These are phyloP conservation scores for Lathyrus sativus DNA, from an alignment of 306 rosid species.

Conservation along the genomic window DNA sequence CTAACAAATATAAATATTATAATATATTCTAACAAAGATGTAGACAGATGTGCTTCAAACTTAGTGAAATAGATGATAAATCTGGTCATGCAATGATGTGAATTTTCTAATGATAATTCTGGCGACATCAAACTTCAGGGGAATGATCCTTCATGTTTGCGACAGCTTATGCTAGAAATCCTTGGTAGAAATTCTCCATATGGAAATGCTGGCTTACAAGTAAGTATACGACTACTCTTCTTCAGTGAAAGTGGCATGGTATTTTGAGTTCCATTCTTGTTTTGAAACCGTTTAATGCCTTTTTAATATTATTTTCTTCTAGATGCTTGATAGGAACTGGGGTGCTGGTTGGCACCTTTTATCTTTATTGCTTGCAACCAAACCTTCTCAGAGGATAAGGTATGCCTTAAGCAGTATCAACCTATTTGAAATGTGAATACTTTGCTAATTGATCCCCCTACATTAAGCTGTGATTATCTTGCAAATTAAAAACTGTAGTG, in stretches of 20 bases:
- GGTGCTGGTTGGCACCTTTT: slow-evolving; percentile 99
- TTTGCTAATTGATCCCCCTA: slow-evolving; percentile 31
- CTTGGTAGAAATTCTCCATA: slow-evolving; percentile 62
- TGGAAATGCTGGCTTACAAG: slow-evolving; percentile 86
- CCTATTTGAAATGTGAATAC: slow-evolving; percentile 34
- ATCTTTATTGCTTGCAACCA: slow-evolving; percentile 77
- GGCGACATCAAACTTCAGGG: slow-evolving; percentile 65
- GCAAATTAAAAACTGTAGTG: slow-evolving; percentile 14
- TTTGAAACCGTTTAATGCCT: slow-evolving; percentile 32
- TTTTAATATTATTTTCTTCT: slow-evolving; percentile 39
- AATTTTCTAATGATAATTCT: slow-evolving; percentile 33
- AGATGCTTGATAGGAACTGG: slow-evolving; percentile 99
- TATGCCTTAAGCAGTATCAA: slow-evolving; percentile 33
- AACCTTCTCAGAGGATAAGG: slow-evolving; percentile 85
- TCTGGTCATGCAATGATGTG: slow-evolving; percentile 12
- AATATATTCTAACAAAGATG: slow-evolving; percentile 10
- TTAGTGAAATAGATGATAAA: slow-evolving; percentile 12
- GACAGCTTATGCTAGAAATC: slow-evolving; percentile 73
- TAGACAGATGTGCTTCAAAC: slow-evolving; percentile 13
- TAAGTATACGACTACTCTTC: slow-evolving; percentile 35
- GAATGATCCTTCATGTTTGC: slow-evolving; percentile 91
- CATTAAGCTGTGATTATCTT: slow-evolving; percentile 17
- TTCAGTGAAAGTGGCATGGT: slow-evolving; percentile 9
- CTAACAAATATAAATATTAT: neutral
- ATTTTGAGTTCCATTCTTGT: slow-evolving; percentile 32